Conservation (phyloP, 148 eudicot species). For the Salicornia ramosissima region DNA sequence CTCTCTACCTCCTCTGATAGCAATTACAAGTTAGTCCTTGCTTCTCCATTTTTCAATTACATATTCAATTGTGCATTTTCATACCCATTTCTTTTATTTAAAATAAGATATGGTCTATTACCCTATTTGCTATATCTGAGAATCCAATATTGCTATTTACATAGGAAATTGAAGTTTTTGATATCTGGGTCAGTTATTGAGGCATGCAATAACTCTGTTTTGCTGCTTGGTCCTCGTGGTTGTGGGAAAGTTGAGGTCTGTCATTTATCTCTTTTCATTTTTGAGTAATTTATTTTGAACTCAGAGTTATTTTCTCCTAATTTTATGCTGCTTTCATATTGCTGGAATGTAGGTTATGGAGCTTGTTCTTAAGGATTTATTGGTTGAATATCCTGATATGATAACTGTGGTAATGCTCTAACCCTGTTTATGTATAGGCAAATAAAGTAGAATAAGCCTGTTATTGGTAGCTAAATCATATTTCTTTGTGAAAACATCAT, state of each 20-base stretch:
- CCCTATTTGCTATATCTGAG: not conserved
- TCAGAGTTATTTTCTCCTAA: not conserved
- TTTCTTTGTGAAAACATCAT: too few species aligned
- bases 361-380: conserved; percentile 68
- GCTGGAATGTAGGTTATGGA: conserved; percentile 57
- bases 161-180: conserved; percentile 83
- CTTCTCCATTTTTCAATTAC: not conserved
- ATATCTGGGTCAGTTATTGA: conserved; percentile 73
- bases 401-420: conserved; percentile 53
- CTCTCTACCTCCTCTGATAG: not conserved
- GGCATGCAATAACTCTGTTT: conserved; percentile 79
- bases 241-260: conserved; percentile 74
- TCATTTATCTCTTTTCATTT: conserved; percentile 1
- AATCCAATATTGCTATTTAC: not conserved
- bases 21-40: not conserved
- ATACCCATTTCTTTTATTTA: not conserved
- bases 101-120: too few species aligned
- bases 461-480: too few species aligned
- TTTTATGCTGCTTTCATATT: conserved; percentile 1
- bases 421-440: not conserved
- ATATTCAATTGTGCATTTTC: not conserved
- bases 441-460: too few species aligned
- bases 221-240: conserved; percentile 95
- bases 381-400: conserved; percentile 70
- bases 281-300: not conserved